phyloP scores from a whole-genome alignment of 208 protist genomes.

The Wallacemonas sp. region DNA sequence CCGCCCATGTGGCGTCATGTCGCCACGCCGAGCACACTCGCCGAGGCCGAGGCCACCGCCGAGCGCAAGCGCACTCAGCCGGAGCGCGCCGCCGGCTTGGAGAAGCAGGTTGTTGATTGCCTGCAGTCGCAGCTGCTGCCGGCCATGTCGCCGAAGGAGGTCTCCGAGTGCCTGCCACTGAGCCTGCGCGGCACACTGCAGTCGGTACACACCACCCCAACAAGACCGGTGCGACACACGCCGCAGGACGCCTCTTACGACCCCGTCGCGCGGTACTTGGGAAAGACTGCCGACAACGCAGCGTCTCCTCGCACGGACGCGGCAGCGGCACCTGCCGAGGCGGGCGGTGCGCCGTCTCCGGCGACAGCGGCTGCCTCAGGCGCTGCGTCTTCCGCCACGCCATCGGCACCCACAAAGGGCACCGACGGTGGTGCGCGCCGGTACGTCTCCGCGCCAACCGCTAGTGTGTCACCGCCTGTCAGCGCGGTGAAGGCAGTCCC shows the following conservation, averaged over 20 bases:
- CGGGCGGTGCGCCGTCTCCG: too few relatives aligned
- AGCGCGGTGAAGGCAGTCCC: background rate
- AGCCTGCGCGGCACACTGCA: constrained; percentile 3
- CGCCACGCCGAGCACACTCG: background rate
- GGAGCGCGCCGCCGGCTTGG: background rate
- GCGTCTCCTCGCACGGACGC: too few relatives aligned
- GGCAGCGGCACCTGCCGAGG: too few relatives aligned
- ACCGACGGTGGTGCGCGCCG: too few relatives aligned
- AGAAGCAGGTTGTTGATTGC: background rate
- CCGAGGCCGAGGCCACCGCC: constrained; percentile 6
- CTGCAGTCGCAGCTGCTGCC: constrained; percentile 4
- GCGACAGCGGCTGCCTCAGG: background rate
- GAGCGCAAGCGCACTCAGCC: background rate
- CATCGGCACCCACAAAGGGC: too few relatives aligned
- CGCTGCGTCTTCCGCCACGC: background rate
- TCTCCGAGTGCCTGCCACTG: background rate
- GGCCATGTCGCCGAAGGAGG: background rate
- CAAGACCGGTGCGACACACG: background rate
- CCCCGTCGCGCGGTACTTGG: background rate
- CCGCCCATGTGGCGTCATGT: background rate
- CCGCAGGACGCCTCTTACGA: background rate
- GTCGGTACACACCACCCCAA: background rate
- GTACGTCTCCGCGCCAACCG: background rate
- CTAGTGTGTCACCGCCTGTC: background rate
- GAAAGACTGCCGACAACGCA: too few relatives aligned